Evolutionary conservation across 805 yeast genomes (phyloP).

Genomic region (Schizosaccharomyces cryophilus): DNA sequence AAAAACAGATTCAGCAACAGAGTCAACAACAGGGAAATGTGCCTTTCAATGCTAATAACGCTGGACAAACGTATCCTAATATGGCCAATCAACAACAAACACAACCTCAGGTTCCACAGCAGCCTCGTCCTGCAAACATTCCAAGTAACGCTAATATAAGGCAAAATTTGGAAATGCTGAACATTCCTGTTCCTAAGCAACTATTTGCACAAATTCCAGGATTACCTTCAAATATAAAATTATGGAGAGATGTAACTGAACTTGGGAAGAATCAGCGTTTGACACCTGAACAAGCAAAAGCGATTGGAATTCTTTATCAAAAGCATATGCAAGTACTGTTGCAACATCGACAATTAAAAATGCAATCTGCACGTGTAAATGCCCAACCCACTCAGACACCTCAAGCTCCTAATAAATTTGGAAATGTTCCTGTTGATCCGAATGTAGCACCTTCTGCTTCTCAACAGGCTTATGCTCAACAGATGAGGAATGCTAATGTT

Average conservation of each 20-base stretch:
- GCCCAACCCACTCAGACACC: background rate
- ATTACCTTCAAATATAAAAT: background rate
- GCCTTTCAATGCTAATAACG: background rate
- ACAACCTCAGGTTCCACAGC: background rate
- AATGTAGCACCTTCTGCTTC: background rate
- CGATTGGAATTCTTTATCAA: background rate
- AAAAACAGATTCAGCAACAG: background rate
- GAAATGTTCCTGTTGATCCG: background rate
- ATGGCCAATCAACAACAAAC: background rate
- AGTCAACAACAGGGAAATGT: background rate
- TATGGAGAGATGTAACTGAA: background rate
- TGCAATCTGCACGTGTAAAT: background rate
- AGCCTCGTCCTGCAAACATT: background rate
- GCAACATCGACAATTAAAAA: background rate
- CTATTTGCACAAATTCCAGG: background rate
- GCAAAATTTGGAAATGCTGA: background rate
- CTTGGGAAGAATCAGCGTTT: background rate
- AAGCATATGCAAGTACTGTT: background rate
- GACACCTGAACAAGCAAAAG: background rate
- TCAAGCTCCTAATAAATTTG: background rate
- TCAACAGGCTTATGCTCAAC: background rate
- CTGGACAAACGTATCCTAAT: background rate
- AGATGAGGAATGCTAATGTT: background rate
- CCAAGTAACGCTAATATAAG: background rate
- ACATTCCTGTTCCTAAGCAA: background rate